These are phyloP conservation scores for Kuraishia capsulata DNA, from an alignment of 805 yeast genomes.

Conservation along the genomic window DNA sequence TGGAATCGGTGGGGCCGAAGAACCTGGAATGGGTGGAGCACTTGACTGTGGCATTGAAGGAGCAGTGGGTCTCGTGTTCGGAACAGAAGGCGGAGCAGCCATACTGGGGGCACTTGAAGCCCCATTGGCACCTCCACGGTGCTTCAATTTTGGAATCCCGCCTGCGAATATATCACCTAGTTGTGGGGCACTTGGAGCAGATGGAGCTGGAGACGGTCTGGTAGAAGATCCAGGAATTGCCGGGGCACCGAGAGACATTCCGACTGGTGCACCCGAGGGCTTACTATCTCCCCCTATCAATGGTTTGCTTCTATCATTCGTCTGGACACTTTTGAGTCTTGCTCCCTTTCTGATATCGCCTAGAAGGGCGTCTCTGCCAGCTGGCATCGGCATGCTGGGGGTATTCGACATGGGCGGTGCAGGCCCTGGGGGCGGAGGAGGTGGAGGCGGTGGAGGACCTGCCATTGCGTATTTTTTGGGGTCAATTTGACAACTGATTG, in stretches of 20 bases:
- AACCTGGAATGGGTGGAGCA: conserved; percentile 9
- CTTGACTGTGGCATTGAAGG: conserved; percentile 3
- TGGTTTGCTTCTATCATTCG: conserved; percentile 65
- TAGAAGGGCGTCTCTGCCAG: conserved; percentile 48
- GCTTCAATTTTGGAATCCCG: conserved; percentile 68
- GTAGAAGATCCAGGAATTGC: conserved; percentile 9
- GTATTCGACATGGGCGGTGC: conserved; percentile 23
- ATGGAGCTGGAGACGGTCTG: conserved; percentile 11
- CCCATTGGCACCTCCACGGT: conserved; percentile 22
- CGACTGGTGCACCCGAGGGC: conserved; percentile 10
- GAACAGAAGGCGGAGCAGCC: conserved; percentile 17
- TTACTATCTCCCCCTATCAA: conserved; percentile 26
- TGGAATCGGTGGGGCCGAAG: conserved; percentile 11
- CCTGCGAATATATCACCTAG: conserved; percentile 68
- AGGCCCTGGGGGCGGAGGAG: conserved; percentile 43
- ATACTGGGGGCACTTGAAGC: conserved; percentile 14
- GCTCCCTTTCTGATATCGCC: conserved; percentile 78
- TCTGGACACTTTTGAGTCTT: conserved; percentile 47
- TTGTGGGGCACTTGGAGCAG: conserved; percentile 32
- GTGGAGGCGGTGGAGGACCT: conserved; percentile 48
- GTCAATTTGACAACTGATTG: too few species aligned
- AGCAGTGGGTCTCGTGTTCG: conserved; percentile 4
- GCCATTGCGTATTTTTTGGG: conserved; percentile 20
- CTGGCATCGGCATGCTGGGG: conserved; percentile 15
- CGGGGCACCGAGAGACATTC: conserved; percentile 17